phyloP scores from a whole-genome alignment of 306 rosid species.

The Citrullus mucosospermus region DNA sequence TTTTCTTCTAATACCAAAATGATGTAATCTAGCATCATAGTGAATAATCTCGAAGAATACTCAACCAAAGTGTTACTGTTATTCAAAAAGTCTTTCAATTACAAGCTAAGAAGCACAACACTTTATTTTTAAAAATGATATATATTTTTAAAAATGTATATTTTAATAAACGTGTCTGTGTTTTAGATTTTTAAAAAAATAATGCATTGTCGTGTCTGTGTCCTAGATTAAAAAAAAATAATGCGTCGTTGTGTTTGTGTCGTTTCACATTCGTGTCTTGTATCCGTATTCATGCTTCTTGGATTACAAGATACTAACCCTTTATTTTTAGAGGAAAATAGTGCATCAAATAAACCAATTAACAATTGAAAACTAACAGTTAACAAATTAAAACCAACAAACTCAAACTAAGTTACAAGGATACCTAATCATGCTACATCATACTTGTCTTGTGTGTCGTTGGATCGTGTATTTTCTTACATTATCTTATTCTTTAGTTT shows the following conservation, averaged over 20 bases:
- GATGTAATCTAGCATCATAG: background rate
- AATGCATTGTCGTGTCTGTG: no score
- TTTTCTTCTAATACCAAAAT: background rate
- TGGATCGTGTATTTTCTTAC: background rate
- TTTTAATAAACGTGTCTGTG: no score
- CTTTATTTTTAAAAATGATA: no score
- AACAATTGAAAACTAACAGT: background rate
- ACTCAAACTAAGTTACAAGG: background rate
- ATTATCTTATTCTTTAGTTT: background rate
- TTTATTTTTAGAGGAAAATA: background rate
- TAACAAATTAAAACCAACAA: background rate
- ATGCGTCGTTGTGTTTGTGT: no score
- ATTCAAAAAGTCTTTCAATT: background rate
- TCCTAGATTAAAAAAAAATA: no score
- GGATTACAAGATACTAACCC: background rate
- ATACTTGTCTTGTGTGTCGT: background rate
- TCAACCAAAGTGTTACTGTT: background rate
- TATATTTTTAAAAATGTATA: no score
- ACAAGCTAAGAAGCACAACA: background rate
- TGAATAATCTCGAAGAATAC: background rate
- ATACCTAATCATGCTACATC: background rate
- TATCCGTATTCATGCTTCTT: no score
- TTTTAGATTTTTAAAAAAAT: no score
- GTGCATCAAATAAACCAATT: background rate
- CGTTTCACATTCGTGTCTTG: no score